Percentiles rank a stretch among this genome's conserved stretches.
phyloP scores from a whole-genome alignment of 2,329 filamentous ascomycete species.

The Domatiomyces catenatus region DNA sequence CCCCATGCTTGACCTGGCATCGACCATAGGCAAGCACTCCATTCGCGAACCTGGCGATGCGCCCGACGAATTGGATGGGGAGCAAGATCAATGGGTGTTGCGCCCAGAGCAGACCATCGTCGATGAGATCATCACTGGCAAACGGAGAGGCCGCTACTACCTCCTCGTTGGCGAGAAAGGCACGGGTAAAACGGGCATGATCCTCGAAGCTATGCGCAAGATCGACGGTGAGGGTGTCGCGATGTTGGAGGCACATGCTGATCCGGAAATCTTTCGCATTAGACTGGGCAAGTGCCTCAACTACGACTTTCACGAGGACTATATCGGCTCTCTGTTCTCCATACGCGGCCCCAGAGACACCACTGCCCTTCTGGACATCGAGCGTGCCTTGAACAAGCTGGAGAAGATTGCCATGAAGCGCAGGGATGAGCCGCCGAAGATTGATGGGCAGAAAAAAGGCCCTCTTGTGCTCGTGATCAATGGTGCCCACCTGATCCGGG shows the following conservation, averaged over 20 bases:
- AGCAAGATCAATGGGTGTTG: slow-evolving; percentile 47
- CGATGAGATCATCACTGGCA: slow-evolving; percentile 66
- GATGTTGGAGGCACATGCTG: slow-evolving; percentile 93
- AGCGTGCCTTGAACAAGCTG: slow-evolving; percentile 91
- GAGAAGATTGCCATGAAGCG: slow-evolving; percentile 74
- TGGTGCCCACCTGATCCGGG: slow-evolving; percentile 75
- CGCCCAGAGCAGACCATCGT: slow-evolving; percentile 70
- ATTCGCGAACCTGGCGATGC: slow-evolving; percentile 2
- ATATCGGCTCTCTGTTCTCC: slow-evolving; percentile 84
- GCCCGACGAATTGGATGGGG: slow-evolving; percentile 23
- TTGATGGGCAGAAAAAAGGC: slow-evolving; percentile 21
- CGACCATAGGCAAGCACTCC: slow-evolving; percentile 14
- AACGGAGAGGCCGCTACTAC: slow-evolving; percentile 67
- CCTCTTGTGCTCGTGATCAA: slow-evolving; percentile 92
- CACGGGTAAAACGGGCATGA: slow-evolving; percentile 91
- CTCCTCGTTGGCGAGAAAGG: slow-evolving; percentile 90
- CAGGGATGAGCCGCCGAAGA: slow-evolving; percentile 29
- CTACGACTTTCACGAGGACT: slow-evolving; percentile 91
- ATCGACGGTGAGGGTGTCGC: slow-evolving; percentile 75
- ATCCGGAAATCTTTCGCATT: slow-evolving; percentile 87
- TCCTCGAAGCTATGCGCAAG: slow-evolving; percentile 89
- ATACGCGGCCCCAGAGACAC: slow-evolving; percentile 85
- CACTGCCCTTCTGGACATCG: slow-evolving; percentile 83
- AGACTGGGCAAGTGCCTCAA: slow-evolving; percentile 85
- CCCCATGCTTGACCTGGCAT: slow-evolving; percentile 68